These are phyloP conservation scores for Dothistroma pini DNA, from an alignment of 2,329 filamentous ascomycete species.

Conservation along the genomic window DNA sequence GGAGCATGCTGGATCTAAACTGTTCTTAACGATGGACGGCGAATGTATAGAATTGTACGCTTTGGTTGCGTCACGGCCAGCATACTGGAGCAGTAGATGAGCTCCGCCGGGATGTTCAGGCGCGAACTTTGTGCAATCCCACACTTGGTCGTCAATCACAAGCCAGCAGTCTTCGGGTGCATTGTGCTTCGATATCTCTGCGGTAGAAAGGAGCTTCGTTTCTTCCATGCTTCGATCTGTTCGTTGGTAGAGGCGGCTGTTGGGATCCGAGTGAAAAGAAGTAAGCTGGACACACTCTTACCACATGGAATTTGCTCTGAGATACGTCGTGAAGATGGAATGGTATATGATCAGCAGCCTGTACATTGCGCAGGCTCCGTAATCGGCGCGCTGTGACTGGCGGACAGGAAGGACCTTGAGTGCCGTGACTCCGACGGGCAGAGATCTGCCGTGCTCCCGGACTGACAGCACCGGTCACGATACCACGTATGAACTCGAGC, in stretches of 20 bases:
- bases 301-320: not conserved
- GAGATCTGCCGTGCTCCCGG: not conserved
- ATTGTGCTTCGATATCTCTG: conserved; percentile 24
- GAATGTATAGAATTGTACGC: conserved; percentile 53
- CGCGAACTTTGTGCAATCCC: conserved; percentile 62
- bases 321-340: not conserved
- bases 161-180: conserved; percentile 51
- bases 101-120: conserved; percentile 57
- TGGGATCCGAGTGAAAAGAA: not conserved
- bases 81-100: conserved; percentile 48
- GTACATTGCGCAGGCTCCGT: not conserved
- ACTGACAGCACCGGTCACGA: not conserved
- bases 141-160: conserved; percentile 62
- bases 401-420: not conserved
- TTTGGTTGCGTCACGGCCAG: conserved; percentile 52
- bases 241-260: not conserved
- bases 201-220: conserved; percentile 12
- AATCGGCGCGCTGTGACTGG: not conserved
- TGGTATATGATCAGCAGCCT: not conserved
- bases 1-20: conserved; percentile 41
- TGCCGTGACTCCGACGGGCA: not conserved
- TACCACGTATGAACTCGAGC: not conserved
- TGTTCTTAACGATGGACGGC: conserved; percentile 37
- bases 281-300: not conserved
- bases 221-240: conserved; percentile 14